Base-by-base conservation (phyloP, 2,329 filamentous ascomycete species). In the Fusarium keratoplasticum region DNA sequence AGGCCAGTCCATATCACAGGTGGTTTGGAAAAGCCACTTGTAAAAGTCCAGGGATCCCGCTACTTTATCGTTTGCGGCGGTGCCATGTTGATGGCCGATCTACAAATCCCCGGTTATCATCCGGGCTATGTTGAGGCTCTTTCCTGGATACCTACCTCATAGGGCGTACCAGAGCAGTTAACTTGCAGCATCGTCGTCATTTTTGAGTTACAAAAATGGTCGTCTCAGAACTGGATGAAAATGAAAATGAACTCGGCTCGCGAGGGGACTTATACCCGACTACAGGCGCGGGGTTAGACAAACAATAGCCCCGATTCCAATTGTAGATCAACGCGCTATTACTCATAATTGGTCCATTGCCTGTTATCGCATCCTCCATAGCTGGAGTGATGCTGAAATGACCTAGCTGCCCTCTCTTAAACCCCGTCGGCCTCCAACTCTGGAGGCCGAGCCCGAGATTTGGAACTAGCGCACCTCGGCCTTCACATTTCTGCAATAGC, bases 41-140 rank as follows among this genome's bases (percentile, higher is more conserved):
- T 77, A 77, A 47, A 77, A 77, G 3, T 27, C 42, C 1, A 77
- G 31, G 4, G 75, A 77, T 0, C 75, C 73, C 1, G 31, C 27
- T 7, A 76, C 69, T 33, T 67, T 61, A 1, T 64, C 61, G 14
- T 64, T 65, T 10, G 71, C 74, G 18, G 7, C 20, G 11, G 40
- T 16, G 7, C 74, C 74, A 75, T 76, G 74, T 33, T 73, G 55
- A 42, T 67, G 20, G 16, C 74, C 74, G 4, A 76, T 73, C 74
- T 76, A 13, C 13, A 22, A 3, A 6, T 3, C 14, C 2, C 27
- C 3, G 1, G 16, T 5, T 18, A n/a, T 1, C 3, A 3, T 4
- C 5, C 8, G 2, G 4, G 22, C 8, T 16, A 6, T 52, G 3
- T 52, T 13, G 18, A 52, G 16, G 10, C 1, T 29, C 47, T 29